A percentile compares a stretch with the other conserved stretches of the same genome.
Conservation (phyloP, 2,329 filamentous ascomycete species). For the Trichoderma afroharzianum region DNA sequence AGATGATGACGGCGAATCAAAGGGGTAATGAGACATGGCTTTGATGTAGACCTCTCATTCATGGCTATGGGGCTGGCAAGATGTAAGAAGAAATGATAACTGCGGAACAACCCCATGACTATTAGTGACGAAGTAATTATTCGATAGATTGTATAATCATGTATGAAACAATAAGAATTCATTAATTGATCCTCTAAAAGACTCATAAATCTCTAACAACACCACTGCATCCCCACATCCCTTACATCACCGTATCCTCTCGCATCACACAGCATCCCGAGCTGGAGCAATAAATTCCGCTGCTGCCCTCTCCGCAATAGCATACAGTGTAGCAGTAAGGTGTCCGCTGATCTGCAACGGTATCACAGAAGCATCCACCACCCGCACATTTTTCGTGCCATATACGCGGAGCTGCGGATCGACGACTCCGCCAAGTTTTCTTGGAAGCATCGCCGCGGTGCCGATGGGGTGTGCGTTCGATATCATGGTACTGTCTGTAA, state of each 20-base stretch:
- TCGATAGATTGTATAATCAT: background rate
- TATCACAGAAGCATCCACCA: conserved; percentile 46
- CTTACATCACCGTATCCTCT: background rate
- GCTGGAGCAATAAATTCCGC: conserved; percentile 28
- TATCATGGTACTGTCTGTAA: conserved; percentile 1
- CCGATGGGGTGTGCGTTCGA: conserved; percentile 46
- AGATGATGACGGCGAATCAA: background rate
- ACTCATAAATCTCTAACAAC: background rate
- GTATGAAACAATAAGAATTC: background rate
- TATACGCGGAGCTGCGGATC: conserved; percentile 41
- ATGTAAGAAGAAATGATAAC: background rate
- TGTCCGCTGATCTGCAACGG: conserved; percentile 41
- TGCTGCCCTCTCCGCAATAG: conserved; percentile 39
- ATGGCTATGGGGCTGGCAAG: background rate
- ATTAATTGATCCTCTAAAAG: background rate
- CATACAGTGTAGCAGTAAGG: conserved; percentile 29
- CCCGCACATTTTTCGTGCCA: conserved; percentile 40
- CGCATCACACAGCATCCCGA: background rate
- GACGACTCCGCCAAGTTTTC: conserved; percentile 43
- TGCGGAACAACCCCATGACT: background rate
- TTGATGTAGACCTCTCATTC: background rate
- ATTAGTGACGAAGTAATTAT: background rate
- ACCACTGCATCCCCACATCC: background rate
- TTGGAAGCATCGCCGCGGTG: conserved; percentile 47
- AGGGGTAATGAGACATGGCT: background rate